Base-by-base conservation (phyloP, 352 stramenopile species). In the Achlya hypogyna region DNA sequence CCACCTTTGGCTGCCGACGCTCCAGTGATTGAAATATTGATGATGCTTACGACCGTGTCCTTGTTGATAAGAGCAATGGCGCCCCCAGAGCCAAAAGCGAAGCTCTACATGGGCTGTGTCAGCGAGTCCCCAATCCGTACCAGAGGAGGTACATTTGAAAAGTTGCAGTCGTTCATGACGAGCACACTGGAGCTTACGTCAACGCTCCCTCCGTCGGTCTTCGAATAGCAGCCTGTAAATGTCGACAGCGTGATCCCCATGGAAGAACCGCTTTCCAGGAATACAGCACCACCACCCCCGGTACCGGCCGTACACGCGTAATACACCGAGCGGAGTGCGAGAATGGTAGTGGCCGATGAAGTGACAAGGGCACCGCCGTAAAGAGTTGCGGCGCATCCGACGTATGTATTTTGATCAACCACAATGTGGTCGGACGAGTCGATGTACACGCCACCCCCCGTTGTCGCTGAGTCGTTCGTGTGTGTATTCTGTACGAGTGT, bases 281-380 rank as follows among this genome's bases (percentile, higher is more conserved):
- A 47, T 10, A 67, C 12, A 67, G 60, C 60, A 16, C 60, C 49
- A 16, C 49, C 60, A n/a, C 49, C 49, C 2, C 14, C n/a, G 40
- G 9, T 47, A 10, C 40, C 27, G 8, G 25, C 22, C 14, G 40
- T 58, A 3, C 27, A 3, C 23, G 22, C 5, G 40, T 51, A 67
- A 52, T 9, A 54, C 5, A 28, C n/a, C 16, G 40, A 49, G 5
- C 6, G 4, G 28, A 67, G 25, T 12, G n/a, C 28, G 1, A 67
- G n/a, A 27, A 25, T 47, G 6, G 32, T 34, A 20, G n/a, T n/a
- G n/a, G 60, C 18, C 10, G 60, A 10, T 27, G 43, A 28, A 16
- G 58, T 4, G 3, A 14, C 60, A 14, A 59, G 18, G n/a, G 45
- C 60, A 9, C 60, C 60, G 4, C 60, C 60, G 6, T 20, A 53